Percentiles rank a stretch among this genome's conserved stretches.
Evolutionary conservation across 306 rosid species (phyloP).

Genomic region (Lagenaria siceraria): DNA sequence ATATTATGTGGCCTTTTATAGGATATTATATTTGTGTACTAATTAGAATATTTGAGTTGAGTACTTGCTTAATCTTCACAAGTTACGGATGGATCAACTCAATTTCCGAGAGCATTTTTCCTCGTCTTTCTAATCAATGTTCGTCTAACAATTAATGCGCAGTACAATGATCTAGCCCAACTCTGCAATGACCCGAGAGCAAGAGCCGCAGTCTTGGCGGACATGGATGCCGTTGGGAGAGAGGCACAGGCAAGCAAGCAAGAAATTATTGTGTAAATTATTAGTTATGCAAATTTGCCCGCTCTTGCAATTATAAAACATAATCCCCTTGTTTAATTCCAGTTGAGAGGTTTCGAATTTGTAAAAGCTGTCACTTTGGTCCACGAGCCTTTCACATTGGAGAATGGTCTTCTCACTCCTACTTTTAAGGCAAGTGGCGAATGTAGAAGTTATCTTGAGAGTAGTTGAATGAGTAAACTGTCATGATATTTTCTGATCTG

Average conservation of each 20-base stretch:
- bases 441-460: background rate
- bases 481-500: background rate
- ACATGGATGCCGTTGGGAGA: slow-evolving; percentile 74
- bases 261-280: background rate
- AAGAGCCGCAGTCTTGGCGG: slow-evolving; percentile 72
- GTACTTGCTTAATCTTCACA: background rate
- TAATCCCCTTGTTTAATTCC: slow-evolving; percentile 12
- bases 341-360: slow-evolving; percentile 96
- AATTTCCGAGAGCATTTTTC: background rate
- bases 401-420: slow-evolving; percentile 87
- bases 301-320: background rate
- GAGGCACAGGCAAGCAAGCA: slow-evolving; percentile 65
- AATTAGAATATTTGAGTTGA: background rate
- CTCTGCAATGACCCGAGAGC: slow-evolving; percentile 80
- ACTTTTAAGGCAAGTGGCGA: slow-evolving; percentile 71
- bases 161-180: slow-evolving; percentile 52
- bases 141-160: slow-evolving; percentile 16
- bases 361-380: slow-evolving; percentile 69
- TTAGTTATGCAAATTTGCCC: background rate
- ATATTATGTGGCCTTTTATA: background rate
- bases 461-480: background rate
- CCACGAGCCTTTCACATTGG: slow-evolving; percentile 66
- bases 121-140: slow-evolving; percentile 2
- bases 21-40: background rate
- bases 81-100: background rate